Evolutionary conservation across 169 alveolate species (phyloP).

Genomic region (Pseudocohnilembus persalinus): DNA sequence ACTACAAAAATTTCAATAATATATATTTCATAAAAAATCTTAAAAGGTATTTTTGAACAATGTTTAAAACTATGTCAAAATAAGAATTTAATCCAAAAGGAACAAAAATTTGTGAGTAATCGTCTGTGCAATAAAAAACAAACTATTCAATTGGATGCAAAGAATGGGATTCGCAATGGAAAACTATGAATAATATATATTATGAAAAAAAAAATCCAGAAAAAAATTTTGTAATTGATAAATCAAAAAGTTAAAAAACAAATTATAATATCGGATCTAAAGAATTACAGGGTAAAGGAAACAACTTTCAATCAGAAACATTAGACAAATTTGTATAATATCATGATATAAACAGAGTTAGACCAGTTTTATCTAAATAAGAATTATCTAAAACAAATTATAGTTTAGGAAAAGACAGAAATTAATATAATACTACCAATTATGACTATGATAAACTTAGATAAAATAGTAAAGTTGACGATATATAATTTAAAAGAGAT

Average conservation of each 20-base stretch:
- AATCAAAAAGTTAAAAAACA: background rate
- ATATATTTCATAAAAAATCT: no score
- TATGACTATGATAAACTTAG: background rate
- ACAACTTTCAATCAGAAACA: background rate
- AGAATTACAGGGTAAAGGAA: background rate
- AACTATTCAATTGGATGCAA: background rate
- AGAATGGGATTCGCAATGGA: background rate
- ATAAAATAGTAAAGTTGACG: background rate
- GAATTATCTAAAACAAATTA: background rate
- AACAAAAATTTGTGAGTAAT: background rate
- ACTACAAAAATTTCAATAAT: no score
- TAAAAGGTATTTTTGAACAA: no score
- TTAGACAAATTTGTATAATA: no score
- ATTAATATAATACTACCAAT: background rate
- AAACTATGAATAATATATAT: background rate
- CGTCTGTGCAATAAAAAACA: background rate
- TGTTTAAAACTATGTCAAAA: background rate
- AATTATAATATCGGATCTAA: background rate
- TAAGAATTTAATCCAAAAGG: background rate
- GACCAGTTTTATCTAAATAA: background rate
- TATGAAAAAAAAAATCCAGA: background rate
- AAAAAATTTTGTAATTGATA: background rate
- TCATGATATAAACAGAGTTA: background rate
- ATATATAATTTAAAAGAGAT: background rate
- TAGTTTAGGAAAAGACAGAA: background rate